phyloP scores from a whole-genome alignment of 106 monocot genomes.

The Gastrodia elata region DNA sequence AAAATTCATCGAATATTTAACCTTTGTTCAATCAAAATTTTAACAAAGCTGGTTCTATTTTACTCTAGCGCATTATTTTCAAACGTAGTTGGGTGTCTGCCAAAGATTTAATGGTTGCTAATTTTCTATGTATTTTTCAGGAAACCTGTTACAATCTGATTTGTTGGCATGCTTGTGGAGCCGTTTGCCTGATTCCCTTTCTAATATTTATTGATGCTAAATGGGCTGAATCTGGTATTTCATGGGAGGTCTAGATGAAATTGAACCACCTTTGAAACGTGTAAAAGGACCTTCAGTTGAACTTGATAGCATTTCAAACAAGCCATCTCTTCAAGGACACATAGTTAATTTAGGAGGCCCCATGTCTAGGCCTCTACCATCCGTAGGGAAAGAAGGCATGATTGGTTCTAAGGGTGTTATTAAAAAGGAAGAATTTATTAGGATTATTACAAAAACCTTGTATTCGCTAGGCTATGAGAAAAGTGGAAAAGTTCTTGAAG shows the following conservation, averaged over 20 bases:
- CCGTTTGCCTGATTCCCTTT: neutral
- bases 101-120: neutral
- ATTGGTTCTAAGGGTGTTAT: slow-evolving; percentile 52
- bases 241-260: slow-evolving; percentile 55
- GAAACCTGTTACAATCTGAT: neutral
- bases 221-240: slow-evolving; percentile 56
- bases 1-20: too few relatives aligned
- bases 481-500: slow-evolving; percentile 48
- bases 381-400: slow-evolving; percentile 38
- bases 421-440: slow-evolving; percentile 54
- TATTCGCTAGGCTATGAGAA: slow-evolving; percentile 65
- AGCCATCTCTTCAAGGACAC: slow-evolving; percentile 16
- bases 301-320: slow-evolving; percentile 15
- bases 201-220: slow-evolving; percentile 13
- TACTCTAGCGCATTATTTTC: neutral
- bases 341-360: slow-evolving; percentile 28
- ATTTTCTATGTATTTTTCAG: neutral
- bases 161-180: neutral
- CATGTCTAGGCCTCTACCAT: slow-evolving; percentile 40
- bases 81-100: neutral
- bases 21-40: neutral
- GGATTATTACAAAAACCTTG: slow-evolving; percentile 53
- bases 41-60: neutral
- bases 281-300: slow-evolving; percentile 33
- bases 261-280: slow-evolving; percentile 54